These are phyloP conservation scores for Trichopus zeylanicus DNA, from an alignment of 116 monocot species.

Conservation along the genomic window DNA sequence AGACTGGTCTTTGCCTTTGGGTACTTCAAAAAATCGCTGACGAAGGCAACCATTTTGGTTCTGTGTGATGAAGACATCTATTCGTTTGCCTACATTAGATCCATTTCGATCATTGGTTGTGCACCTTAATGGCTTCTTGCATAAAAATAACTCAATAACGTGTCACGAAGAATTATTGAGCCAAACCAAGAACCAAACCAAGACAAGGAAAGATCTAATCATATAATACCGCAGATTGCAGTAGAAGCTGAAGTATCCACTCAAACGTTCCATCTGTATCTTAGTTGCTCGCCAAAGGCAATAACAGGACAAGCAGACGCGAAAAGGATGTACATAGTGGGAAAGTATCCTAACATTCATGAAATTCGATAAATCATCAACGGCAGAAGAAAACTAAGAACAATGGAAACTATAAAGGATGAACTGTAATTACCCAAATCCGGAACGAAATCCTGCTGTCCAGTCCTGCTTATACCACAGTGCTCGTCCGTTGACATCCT, in stretches of 20 bases:
- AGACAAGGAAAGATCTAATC: slow-evolving; percentile 64
- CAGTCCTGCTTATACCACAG: slow-evolving; percentile 76
- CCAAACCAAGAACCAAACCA: too few species aligned
- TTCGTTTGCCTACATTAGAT: too few species aligned
- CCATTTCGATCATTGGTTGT: not conserved
- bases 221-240: slow-evolving; percentile 73
- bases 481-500: slow-evolving; percentile 60
- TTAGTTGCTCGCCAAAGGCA: slow-evolving; percentile 88
- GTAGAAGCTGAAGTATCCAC: slow-evolving; percentile 84
- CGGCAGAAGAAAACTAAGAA: not conserved
- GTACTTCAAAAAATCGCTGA: slow-evolving; percentile 66
- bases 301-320: slow-evolving; percentile 91
- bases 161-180: too few species aligned
- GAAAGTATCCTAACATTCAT: slow-evolving; percentile 62
- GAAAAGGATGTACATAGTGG: slow-evolving; percentile 83
- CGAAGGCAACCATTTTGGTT: not conserved
- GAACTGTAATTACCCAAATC: slow-evolving; percentile 32
- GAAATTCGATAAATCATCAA: not conserved
- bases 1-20: slow-evolving; percentile 43
- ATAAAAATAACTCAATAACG: slow-evolving; percentile 82
- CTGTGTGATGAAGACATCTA: not conserved
- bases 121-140: slow-evolving; percentile 94
- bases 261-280: slow-evolving; percentile 76
- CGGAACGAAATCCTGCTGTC: slow-evolving; percentile 51
- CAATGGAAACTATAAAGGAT: not conserved